phyloP scores from a whole-genome alignment of 345 rosid species.

The Salix suchowensis region DNA sequence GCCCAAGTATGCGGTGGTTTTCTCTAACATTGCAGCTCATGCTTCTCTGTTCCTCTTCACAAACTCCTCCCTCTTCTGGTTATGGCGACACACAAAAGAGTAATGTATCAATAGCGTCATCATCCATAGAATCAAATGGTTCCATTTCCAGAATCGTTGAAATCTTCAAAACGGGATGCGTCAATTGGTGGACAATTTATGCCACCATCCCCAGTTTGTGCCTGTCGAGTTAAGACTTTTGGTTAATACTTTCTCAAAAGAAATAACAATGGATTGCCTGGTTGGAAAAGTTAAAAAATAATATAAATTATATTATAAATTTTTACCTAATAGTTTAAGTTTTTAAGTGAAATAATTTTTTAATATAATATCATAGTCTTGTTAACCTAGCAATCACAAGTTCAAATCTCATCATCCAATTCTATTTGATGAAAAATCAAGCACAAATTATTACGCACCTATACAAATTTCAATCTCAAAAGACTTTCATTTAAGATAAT shows the following conservation, averaged over 20 bases:
- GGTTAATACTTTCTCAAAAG: not conserved
- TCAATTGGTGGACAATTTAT: not conserved
- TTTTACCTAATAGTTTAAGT: too few species aligned
- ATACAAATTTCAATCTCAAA: too few species aligned
- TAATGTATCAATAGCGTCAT: not conserved
- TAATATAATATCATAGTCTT: too few species aligned
- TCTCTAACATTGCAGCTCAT: too few species aligned
- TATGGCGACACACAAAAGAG: not conserved
- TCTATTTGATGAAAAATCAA: too few species aligned
- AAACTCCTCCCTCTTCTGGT: not conserved
- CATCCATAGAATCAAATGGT: not conserved
- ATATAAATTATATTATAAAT: too few species aligned
- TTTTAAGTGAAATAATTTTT: too few species aligned
- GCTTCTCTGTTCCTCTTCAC: too few species aligned
- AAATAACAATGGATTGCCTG: not conserved
- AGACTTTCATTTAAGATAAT: rapidly evolving
- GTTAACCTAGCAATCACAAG: too few species aligned
- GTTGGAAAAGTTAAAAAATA: not conserved
- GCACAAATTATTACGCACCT: rapidly evolving
- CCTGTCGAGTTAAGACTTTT: not conserved
- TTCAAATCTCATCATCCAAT: too few species aligned
- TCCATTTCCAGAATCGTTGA: not conserved
- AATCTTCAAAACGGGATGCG: not conserved
- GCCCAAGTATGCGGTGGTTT: not conserved
- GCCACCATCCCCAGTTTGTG: not conserved